Conservation (phyloP, 140 eudicot species). For the Ambrosia hybrid region DNA sequence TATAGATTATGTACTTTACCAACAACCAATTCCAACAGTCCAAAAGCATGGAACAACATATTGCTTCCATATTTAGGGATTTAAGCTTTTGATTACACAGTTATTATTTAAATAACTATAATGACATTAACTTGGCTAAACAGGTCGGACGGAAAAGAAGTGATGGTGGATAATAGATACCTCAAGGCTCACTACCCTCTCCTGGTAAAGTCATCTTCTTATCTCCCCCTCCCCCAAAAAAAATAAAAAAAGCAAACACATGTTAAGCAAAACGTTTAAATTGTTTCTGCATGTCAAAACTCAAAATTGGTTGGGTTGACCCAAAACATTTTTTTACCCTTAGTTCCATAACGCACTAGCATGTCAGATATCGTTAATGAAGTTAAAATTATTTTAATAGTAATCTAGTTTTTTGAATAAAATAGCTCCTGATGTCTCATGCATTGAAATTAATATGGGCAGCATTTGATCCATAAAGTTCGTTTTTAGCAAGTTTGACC, state of each 20-base stretch:
- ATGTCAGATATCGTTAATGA: not conserved
- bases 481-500: not conserved
- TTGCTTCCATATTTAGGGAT: not conserved
- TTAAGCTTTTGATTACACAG: constrained; percentile 1
- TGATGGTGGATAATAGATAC: constrained; percentile 76
- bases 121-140: constrained; percentile 4
- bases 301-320: constrained; percentile 8
- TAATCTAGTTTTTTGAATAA: not conserved
- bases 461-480: not conserved
- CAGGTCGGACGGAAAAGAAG: constrained; percentile 88
- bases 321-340: not conserved
- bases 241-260: not conserved
- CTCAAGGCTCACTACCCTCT: constrained; percentile 75
- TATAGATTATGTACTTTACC: no score
- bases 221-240: not conserved
- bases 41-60: not conserved
- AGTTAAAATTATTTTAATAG: not conserved
- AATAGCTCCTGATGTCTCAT: not conserved
- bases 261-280: not conserved
- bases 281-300: not conserved
- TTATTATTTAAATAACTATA: constrained; percentile 4
- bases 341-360: not conserved
- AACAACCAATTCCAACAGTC: constrained; percentile 1
- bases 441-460: not conserved
- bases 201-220: constrained; percentile 45